phyloP scores from a whole-genome alignment of 768 basidiomycete genomes.

The Ramaria sp. region DNA sequence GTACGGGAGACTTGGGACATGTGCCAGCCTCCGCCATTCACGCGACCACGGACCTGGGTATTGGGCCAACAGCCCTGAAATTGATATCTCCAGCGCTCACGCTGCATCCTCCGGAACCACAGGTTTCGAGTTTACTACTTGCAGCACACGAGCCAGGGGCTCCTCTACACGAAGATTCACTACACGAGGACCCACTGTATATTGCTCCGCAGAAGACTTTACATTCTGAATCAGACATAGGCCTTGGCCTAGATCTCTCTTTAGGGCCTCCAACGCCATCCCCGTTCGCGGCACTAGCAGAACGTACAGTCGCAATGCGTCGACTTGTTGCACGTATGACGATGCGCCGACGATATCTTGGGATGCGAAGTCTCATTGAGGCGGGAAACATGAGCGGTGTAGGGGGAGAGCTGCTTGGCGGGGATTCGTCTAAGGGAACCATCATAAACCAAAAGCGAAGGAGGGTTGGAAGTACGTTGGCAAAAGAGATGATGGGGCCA shows the following conservation, averaged over 20 bases:
- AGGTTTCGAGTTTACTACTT: not conserved
- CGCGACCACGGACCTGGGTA: slow-evolving; percentile 6
- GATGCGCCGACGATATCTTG: not conserved
- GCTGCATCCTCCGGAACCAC: not conserved
- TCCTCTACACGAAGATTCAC: too few species aligned
- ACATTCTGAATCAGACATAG: not conserved
- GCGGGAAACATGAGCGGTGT: not conserved
- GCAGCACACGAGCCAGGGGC: too few species aligned
- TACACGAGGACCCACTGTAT: not conserved
- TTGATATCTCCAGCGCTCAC: not conserved
- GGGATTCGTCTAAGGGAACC: not conserved
- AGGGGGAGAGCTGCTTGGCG: not conserved
- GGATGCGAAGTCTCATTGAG: slow-evolving; percentile 4
- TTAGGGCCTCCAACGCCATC: not conserved
- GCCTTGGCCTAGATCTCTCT: not conserved
- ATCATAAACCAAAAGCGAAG: not conserved
- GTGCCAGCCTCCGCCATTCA: not conserved
- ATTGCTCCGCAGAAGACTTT: not conserved
- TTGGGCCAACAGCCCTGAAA: not conserved
- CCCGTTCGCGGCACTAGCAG: not conserved
- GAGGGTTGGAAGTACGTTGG: not conserved
- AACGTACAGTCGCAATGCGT: not conserved
- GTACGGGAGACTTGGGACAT: not conserved
- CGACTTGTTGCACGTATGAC: not conserved
- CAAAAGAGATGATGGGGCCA: not conserved